Conservation (phyloP, 495 filamentous ascomycete genomes). For the Penicillium ochrochloron region DNA sequence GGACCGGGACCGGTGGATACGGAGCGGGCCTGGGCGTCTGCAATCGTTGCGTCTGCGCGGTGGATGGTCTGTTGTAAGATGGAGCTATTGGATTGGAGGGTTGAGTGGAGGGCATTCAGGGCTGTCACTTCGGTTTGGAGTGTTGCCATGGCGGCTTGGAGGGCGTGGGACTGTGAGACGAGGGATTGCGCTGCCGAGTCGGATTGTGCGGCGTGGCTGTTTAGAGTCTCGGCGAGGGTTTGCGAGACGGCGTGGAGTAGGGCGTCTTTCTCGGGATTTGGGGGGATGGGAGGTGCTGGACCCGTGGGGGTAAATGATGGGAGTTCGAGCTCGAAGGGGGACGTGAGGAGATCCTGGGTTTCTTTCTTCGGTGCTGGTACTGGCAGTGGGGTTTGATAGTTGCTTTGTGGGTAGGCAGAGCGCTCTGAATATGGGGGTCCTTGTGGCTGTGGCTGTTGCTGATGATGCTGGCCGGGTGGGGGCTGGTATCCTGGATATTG, state of each 20-base stretch:
- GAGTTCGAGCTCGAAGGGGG: conserved; percentile 66
- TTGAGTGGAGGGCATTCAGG: conserved; percentile 67
- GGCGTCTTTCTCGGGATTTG: conserved; percentile 94
- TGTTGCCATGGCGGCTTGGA: conserved; percentile 65
- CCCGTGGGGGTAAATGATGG: conserved; percentile 59
- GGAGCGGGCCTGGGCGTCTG: conserved; percentile 56
- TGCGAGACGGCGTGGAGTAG: conserved; percentile 77
- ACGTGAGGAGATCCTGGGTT: conserved; percentile 74
- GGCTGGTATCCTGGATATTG: conserved; percentile 30
- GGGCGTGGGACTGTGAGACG: conserved; percentile 75
- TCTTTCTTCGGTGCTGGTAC: conserved; percentile 45
- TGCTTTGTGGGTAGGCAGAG: conserved; percentile 24
- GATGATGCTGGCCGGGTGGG: conserved; percentile 26
- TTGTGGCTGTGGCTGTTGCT: conserved; percentile 11
- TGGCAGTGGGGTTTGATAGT: conserved; percentile 27
- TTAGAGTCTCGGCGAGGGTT: conserved; percentile 67
- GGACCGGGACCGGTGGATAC: conserved; percentile 44
- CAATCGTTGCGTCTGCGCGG: conserved; percentile 80
- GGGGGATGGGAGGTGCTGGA: conserved; percentile 83
- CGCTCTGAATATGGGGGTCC: conserved; percentile 25
- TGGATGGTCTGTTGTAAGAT: conserved; percentile 76
- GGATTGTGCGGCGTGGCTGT: conserved; percentile 65
- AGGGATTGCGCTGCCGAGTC: conserved; percentile 73
- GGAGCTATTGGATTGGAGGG: conserved; percentile 75
- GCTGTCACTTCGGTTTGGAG: conserved; percentile 74